phyloP scores from a whole-genome alignment of 306 rosid genomes.

The Inga oerstediana region DNA sequence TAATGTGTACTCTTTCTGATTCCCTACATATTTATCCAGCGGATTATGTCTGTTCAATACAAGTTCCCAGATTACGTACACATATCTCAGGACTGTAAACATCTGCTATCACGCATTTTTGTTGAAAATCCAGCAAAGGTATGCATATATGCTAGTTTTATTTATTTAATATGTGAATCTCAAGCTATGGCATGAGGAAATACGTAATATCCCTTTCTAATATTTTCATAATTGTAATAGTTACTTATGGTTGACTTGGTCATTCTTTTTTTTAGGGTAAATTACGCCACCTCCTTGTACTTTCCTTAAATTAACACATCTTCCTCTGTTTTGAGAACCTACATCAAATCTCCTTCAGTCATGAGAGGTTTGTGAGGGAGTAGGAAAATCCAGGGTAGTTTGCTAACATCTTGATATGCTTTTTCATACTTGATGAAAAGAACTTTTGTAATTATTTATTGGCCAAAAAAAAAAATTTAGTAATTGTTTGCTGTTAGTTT shows the following conservation, averaged over 20 bases:
- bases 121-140: conserved; percentile 67
- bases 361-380: not conserved
- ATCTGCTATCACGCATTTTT: conserved; percentile 68
- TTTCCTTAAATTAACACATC: not conserved
- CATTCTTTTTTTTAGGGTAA: not conserved
- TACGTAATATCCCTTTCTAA: not conserved
- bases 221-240: not conserved
- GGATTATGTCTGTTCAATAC: conserved; percentile 67
- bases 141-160: conserved; percentile 19
- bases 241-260: not conserved
- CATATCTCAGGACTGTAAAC: conserved; percentile 62
- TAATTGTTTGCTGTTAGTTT: not conserved
- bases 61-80: conserved; percentile 60
- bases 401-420: not conserved
- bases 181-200: not conserved
- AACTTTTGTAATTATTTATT: not conserved
- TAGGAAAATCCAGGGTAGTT: not conserved
- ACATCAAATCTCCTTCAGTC: not conserved
- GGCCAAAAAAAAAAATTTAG: not conserved
- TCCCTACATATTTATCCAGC: conserved; percentile 41
- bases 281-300: not conserved
- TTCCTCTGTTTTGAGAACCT: not conserved
- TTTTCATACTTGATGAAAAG: not conserved
- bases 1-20: conserved; percentile 5
- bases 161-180: not conserved